Conservation (phyloP, 2,329 filamentous ascomycete genomes). For the Aspergillus viridinutans region DNA sequence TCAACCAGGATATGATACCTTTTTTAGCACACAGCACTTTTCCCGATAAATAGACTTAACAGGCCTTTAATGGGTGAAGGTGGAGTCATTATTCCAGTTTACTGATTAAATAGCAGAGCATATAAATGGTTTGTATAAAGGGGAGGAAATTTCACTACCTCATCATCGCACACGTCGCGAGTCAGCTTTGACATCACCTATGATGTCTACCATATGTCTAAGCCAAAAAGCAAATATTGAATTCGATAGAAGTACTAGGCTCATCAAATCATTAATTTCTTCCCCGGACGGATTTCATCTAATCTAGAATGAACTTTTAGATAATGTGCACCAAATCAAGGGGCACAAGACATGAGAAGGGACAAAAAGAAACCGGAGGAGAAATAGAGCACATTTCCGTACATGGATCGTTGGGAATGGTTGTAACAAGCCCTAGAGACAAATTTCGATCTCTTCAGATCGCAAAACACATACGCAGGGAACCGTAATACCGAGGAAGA, state of each 20-base stretch:
- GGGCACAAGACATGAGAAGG: neutral
- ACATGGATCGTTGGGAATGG: neutral
- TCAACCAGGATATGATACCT: neutral
- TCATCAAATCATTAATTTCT: conserved; percentile 29
- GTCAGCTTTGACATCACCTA: neutral
- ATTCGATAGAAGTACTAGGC: conserved; percentile 4
- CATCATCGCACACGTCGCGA: neutral
- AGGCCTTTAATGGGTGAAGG: neutral
- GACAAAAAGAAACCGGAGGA: neutral
- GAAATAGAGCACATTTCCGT: neutral
- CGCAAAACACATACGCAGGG: neutral
- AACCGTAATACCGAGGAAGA: neutral
- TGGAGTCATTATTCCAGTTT: too few relatives aligned
- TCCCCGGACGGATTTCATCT: conserved; percentile 23
- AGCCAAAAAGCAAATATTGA: neutral
- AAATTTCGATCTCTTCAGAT: neutral
- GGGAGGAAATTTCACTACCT: neutral
- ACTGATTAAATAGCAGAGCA: too few relatives aligned
- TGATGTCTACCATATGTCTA: neutral
- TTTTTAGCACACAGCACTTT: neutral
- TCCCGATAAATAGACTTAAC: neutral
- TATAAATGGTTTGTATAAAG: neutral
- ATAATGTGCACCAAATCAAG: conserved; percentile 20
- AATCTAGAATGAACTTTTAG: conserved; percentile 28
- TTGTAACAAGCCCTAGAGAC: neutral